Conservation (phyloP, 73 alveolate genomes). For the Paramecium sexaurelia region DNA sequence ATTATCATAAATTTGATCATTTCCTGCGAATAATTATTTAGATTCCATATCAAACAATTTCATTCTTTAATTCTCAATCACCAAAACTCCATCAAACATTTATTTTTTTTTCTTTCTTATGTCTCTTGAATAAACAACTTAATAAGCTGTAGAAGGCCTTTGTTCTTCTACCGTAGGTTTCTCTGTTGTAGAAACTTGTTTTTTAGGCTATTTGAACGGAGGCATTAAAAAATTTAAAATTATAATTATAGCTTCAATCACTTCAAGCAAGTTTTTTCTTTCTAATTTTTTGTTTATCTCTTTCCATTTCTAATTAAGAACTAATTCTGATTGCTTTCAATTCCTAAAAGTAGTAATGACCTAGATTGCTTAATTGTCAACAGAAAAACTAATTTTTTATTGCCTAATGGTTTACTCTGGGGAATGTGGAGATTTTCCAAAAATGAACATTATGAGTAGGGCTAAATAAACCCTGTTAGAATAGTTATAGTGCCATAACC, state of each 20-base stretch:
- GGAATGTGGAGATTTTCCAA: conserved; percentile 18
- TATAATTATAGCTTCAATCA: neutral
- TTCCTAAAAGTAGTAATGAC: conserved; percentile 15
- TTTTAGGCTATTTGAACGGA: neutral
- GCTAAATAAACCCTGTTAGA: neutral
- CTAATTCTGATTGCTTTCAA: conserved; percentile 30
- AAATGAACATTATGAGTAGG: neutral
- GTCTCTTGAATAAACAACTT: neutral
- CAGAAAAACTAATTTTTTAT: conserved; percentile 25
- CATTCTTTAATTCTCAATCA: neutral
- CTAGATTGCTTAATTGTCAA: neutral
- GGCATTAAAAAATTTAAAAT: neutral
- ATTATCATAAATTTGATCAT: neutral
- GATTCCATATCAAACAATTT: neutral
- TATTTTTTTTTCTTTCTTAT: neutral
- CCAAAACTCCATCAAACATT: neutral
- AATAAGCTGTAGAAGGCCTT: neutral
- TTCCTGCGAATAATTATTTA: neutral
- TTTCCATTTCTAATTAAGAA: conserved; percentile 29
- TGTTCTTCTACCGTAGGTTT: neutral
- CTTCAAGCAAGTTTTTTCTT: neutral
- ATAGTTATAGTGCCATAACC: conserved; percentile 39
- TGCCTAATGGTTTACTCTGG: conserved; percentile 34
- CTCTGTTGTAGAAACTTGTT: neutral
- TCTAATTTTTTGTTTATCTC: neutral